Evolutionary conservation across 768 basidiomycete species (phyloP), one percentile per base, ranked within the genome.

Genomic region (Agaricus sinodeliciosus): DNA sequence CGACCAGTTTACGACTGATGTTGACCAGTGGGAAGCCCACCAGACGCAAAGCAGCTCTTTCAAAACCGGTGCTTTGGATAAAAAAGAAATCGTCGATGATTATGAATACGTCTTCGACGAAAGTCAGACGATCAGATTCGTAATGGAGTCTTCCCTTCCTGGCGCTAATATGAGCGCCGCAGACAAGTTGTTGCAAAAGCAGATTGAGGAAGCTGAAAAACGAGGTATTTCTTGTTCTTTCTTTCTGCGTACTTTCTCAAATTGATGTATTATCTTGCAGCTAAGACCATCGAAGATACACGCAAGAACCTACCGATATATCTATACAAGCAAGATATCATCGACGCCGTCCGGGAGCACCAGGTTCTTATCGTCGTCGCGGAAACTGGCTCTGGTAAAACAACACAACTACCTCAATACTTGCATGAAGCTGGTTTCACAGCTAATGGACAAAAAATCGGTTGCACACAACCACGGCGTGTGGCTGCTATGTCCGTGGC

Each of bases 401-500:
- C 96, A 1, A 99, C 96, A 0, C 96, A 99, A 66, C 76, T 99
- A 3, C 95, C 96, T 0, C 96, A 99, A 65, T 99, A 97, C 66
- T 83, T 99, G 3, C 92, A 97, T 64, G 96, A 99, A 72, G 94
- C 94, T 3, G 96, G 96, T 6, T 99, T 89, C 70, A 94, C 92
- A 3, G 79, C 82, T 8, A 77, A 80, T 59, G 96, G 96, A 13
- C 75, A 81, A 64, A 96, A 93, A 66, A 77, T 99, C 27, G 93
- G 92, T 0, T 99, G 96, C 63, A 99, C 96, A 0, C 96, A 99
- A 68, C 96, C 96, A 28, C 90, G 96, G 62, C 90, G 96, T 55
- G 96, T 99, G 16, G 96, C 96, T 5, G 96, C 96, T 35, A 99
- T 99, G 96, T 94, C 90, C 41, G 96, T 99, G 48, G 96, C 96